These are phyloP conservation scores for Apiospora pterosperma DNA, from an alignment of 2,329 filamentous ascomycete genomes.

Conservation along the genomic window DNA sequence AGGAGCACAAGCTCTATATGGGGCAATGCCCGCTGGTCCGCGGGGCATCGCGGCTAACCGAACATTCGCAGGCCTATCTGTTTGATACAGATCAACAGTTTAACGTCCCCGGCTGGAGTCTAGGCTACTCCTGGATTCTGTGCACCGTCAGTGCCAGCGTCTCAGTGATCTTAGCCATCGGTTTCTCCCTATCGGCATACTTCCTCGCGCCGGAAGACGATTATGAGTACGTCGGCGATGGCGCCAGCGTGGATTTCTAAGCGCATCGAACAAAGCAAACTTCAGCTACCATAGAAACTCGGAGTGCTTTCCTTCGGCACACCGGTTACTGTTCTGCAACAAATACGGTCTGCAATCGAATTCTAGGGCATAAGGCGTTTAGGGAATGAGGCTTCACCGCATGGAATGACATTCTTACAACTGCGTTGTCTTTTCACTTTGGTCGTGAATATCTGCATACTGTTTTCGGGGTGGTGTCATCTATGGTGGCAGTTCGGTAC, in stretches of 20 bases:
- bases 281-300: not conserved
- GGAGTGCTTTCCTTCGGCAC: not conserved
- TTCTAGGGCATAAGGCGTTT: not conserved
- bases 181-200: constrained; percentile 64
- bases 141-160: constrained; percentile 55
- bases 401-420: not conserved
- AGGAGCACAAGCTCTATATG: not conserved
- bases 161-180: constrained; percentile 50
- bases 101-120: constrained; percentile 71
- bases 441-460: not conserved
- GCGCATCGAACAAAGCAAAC: not conserved
- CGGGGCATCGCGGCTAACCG: not conserved
- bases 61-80: constrained; percentile 64
- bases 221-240: constrained; percentile 65
- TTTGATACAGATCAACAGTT: constrained; percentile 83
- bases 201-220: constrained; percentile 77
- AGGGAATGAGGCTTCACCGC: not conserved
- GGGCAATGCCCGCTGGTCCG: not conserved
- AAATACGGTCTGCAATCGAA: not conserved
- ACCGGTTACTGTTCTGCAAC: not conserved
- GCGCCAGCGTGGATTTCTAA: constrained; percentile 48
- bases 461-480: not conserved
- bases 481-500: not conserved
- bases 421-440: not conserved
- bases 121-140: constrained; percentile 77